Conservation (phyloP, 305 asterid genomes). For the Solanum hybrid region DNA sequence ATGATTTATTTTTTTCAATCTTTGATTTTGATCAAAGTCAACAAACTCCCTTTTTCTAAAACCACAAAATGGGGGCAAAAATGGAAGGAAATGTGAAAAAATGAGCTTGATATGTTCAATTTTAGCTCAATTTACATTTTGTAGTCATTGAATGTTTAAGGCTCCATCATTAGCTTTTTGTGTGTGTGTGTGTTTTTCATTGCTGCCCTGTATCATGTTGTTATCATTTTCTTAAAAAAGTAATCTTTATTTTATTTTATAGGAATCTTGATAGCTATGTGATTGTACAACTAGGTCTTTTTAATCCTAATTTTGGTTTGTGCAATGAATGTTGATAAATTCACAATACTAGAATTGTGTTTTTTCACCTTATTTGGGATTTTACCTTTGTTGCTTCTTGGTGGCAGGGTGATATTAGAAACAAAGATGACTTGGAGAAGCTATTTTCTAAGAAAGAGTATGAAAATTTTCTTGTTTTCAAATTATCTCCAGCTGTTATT, state of each 20-base stretch:
- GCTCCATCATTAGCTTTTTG: not conserved
- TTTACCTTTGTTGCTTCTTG: not conserved
- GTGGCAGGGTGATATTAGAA: slow-evolving; percentile 87
- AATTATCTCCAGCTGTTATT: not conserved
- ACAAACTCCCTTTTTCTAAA: not conserved
- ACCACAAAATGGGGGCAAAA: not conserved
- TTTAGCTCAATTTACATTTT: too few species aligned
- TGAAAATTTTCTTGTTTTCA: slow-evolving; percentile 3
- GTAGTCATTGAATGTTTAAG: not conserved
- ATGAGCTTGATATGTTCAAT: not conserved
- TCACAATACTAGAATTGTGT: not conserved
- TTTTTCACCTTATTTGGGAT: not conserved
- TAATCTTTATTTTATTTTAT: not conserved
- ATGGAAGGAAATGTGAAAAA: not conserved
- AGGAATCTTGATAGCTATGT: not conserved
- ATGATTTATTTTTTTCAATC: not conserved
- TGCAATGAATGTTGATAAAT: not conserved
- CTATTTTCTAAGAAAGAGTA: slow-evolving; percentile 61
- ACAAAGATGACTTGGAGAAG: slow-evolving; percentile 70
- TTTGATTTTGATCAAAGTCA: not conserved
- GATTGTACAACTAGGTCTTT: not conserved
- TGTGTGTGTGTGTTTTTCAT: not conserved
- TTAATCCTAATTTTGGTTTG: not conserved
- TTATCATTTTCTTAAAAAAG: not conserved
- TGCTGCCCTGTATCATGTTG: not conserved